Evolutionary conservation across 2,329 filamentous ascomycete genomes (phyloP), one percentile per base, ranked within the genome.

Genomic region (Fusarium caatingaense): DNA sequence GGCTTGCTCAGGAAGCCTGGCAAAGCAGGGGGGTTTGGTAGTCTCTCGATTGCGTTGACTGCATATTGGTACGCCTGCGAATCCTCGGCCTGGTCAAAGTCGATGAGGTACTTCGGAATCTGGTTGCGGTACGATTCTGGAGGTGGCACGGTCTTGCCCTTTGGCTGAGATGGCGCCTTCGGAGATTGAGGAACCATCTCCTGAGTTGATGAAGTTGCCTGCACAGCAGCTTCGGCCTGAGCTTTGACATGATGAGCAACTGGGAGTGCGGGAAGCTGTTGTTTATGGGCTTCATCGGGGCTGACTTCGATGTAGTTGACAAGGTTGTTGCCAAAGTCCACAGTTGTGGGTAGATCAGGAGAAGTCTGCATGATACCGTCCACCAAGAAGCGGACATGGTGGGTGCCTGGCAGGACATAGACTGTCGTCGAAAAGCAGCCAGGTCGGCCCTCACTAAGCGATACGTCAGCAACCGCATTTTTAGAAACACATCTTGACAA

Each of bases 281-380:
- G 66, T 49, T 79, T 70, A 23, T 74, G 69, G 30, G 90, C 81
- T 76, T 94, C 91, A 59, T 94, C 91, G 37, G 93, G 89, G 74
- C 88, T 93, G 67, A 98, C 92, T 83, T 99, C 96, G 76, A 99
- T 93, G 79, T 98, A 99, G 82, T 99, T 99, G 81, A 99, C 95
- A 20, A 99, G 86, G 78, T 97, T 97, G 82, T 98, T 98, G 70
- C 94, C 97, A 79, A 97, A 98, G 79, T 99, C 96, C 62, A 99
- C 96, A 3, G 96, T 97, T 0, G 96, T 98, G 16, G 96, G 95
- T 58, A 98, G 85, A 69, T 92, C 89, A 64, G 92, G 90, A 18
- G 93, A 96, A 16, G 94, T 96, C 78, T 91, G 89, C 93, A 98
- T 97, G 76, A 95, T 91, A 62, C 92, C 93, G 81, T 98, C 95